Conservation (phyloP, 768 basidiomycete species). For the Leccinum rimulosum region DNA sequence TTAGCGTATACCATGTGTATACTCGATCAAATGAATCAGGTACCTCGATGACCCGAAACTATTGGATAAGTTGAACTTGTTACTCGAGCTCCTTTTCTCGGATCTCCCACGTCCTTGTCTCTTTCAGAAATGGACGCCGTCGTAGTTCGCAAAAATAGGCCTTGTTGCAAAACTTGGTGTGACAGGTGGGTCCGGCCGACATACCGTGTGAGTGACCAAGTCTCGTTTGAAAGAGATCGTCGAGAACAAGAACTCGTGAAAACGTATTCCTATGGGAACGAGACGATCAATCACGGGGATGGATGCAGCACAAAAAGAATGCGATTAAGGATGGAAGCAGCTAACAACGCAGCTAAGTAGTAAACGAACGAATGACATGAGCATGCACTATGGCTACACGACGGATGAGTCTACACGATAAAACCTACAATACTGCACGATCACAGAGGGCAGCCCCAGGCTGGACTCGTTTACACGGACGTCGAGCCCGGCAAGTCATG, state of each 20-base stretch:
- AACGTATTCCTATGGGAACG: not conserved
- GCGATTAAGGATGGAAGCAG: not conserved
- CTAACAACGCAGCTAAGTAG: not conserved
- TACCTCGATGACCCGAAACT: not conserved
- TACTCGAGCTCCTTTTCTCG: not conserved
- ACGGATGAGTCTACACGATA: not conserved
- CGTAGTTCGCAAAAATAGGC: no score
- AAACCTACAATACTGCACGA: not conserved
- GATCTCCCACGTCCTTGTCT: not conserved
- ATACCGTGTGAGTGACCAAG: not conserved
- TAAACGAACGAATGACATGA: not conserved
- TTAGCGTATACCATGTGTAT: not conserved
- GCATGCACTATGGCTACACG: constrained; percentile 11
- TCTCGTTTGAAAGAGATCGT: not conserved
- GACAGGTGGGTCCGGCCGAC: not conserved
- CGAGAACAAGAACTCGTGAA: not conserved
- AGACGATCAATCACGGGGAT: not conserved
- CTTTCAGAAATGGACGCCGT: no score
- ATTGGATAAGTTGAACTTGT: not conserved
- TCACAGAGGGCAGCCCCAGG: constrained; percentile 5
- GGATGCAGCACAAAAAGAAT: not conserved
- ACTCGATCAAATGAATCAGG: not conserved
- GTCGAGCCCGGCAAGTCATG: constrained; percentile 5
- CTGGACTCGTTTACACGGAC: not conserved
- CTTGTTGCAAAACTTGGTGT: not conserved